A percentile compares a stretch with the other conserved stretches of the same genome.
Conservation (phyloP, 768 basidiomycete genomes). For the Leccinum longicurvipes region DNA sequence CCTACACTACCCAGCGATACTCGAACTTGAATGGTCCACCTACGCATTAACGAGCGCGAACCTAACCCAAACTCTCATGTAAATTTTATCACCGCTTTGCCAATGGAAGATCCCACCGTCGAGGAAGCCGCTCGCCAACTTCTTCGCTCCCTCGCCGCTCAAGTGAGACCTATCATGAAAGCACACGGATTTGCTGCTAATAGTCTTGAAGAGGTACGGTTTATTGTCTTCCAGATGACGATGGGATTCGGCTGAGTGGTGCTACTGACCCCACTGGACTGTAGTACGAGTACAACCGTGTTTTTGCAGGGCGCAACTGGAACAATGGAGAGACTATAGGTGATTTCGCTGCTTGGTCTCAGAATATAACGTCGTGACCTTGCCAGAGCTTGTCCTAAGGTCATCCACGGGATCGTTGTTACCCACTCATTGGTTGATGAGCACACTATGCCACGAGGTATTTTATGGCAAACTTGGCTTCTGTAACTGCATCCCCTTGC, state of each 20-base stretch:
- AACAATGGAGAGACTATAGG: conserved; percentile 79
- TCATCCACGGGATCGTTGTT: conserved; percentile 57
- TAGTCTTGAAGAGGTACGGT: conserved; percentile 72
- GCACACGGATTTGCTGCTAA: conserved; percentile 71
- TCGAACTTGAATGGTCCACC: conserved; percentile 53
- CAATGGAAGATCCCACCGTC: conserved; percentile 36
- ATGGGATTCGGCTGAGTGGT: background rate
- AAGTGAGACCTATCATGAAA: conserved; percentile 83
- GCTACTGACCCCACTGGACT: background rate
- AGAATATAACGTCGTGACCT: background rate
- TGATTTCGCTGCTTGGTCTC: conserved; percentile 22
- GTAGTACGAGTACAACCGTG: conserved; percentile 74
- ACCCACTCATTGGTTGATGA: conserved; percentile 66
- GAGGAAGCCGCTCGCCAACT: conserved; percentile 68
- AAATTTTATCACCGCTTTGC: conserved; percentile 70
- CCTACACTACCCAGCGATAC: background rate
- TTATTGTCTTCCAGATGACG: background rate
- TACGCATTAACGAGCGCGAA: conserved; percentile 65
- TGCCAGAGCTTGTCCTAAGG: conserved; percentile 70
- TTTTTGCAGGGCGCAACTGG: conserved; percentile 86
- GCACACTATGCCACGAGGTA: conserved; percentile 83
- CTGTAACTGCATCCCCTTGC: background rate
- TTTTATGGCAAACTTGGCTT: conserved; percentile 11
- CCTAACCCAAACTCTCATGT: conserved; percentile 71
- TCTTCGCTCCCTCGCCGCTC: conserved; percentile 75